Evolutionary conservation across 2,329 filamentous ascomycete species (phyloP), one percentile per base, ranked within the genome.

Genomic region (Hymenoscyphus albidus): DNA sequence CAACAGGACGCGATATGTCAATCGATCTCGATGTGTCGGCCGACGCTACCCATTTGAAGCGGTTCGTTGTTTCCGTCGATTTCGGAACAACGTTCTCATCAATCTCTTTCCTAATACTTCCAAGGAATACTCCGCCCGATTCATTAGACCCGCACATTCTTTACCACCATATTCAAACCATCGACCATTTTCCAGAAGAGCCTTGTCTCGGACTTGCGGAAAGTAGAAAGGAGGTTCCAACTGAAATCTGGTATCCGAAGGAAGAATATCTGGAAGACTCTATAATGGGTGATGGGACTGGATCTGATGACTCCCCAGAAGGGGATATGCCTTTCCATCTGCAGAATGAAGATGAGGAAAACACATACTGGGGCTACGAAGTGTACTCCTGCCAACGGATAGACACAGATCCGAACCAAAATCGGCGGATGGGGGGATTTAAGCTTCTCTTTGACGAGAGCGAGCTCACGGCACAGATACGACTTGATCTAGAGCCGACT

Each of bases 391-490:
- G 22, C 10, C 38, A 58, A 32, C 51, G 58, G 27, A 27, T 27
- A 10, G 4, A 31, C 27, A 56, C 57, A 18, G 61, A 65, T 35
- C 40, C 35, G 5, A 57, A 63, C 39, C 38, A 18, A 16, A 65
- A 31, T 5, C 35, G 63, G 14, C 65, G 61, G 16, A 63, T 69
- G 18, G 16, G 48, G 5, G 31, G 62, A 14, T 67, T 59, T 4
- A 70, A 70, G 39, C 48, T 69, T n/a, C 44, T 68, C 18, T 44
- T 70, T 18, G 68, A 70, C 42, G 63, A 62, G 7, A 69, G 65
- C 18, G 13, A 54, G 13, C 16, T 61, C 9, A 70, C 69, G 1
- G 12, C 62, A 31, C n/a, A 42, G 13, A 48, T 69, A 16, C 66
- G 69, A 42, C 12, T 63, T 16, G 64, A 65, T 12, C 42, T 67